Conservation (phyloP, 139 green algal species). For the Chlorella vulgaris region DNA sequence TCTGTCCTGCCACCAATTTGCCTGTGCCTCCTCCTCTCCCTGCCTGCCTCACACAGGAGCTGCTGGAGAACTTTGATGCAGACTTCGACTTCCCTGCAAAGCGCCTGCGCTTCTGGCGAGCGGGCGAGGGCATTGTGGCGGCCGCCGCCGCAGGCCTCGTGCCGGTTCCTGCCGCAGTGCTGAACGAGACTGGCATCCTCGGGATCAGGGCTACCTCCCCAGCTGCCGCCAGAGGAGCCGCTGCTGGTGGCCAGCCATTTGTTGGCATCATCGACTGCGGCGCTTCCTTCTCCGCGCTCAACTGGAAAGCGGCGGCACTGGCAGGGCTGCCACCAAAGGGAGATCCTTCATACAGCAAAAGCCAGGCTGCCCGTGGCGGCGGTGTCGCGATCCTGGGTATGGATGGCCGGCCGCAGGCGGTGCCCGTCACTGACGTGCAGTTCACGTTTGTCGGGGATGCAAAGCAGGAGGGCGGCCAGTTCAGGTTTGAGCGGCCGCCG, state of each 20-base stretch:
- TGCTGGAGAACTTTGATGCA: conserved; percentile 14
- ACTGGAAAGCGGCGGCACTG: conserved; percentile 33
- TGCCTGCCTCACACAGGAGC: conserved; percentile 3
- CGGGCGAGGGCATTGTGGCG: conserved; percentile 4
- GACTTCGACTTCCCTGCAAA: conserved; percentile 28
- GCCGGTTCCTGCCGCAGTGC: conserved; percentile 18
- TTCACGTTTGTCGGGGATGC: conserved; percentile 17
- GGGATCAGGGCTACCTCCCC: conserved; percentile 24
- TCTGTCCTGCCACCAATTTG: not conserved
- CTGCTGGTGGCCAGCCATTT: conserved; percentile 17
- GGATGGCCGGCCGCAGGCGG: conserved; percentile 2
- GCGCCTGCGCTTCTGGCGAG: conserved; percentile 6
- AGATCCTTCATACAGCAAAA: not conserved
- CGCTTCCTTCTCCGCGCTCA: conserved; percentile 32
- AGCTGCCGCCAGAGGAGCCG: not conserved
- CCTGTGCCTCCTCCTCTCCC: not conserved
- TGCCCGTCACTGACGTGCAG: conserved; percentile 1
- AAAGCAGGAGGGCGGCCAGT: not conserved
- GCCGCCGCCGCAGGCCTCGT: conserved; percentile 15
- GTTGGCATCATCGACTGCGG: conserved; percentile 35
- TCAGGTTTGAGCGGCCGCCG: conserved; percentile 5
- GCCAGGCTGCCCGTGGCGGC: not conserved
- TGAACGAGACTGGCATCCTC: conserved; percentile 33
- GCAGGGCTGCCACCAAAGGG: conserved; percentile 24
- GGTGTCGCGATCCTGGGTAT: conserved; percentile 22